Percentiles rank a stretch among this genome's conserved stretches.
phyloP scores from a whole-genome alignment of 148 eudicot species.

The Heliamphora exappendiculata region DNA sequence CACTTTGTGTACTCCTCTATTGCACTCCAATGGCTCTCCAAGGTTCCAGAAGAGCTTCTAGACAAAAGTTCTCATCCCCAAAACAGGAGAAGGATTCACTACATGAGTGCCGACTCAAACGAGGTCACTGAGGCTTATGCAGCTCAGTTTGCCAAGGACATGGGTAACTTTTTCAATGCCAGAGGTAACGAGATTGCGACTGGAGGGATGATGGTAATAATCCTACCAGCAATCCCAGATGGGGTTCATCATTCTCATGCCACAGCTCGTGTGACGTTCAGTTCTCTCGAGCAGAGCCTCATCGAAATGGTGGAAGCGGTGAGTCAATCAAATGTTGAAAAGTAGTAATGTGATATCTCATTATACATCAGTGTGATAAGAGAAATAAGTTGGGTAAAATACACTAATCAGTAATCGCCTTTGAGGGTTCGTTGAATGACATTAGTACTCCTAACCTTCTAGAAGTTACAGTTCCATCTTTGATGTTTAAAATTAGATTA shows the following conservation, averaged over 20 bases:
- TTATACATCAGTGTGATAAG: too few species aligned
- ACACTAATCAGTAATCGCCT: too few species aligned
- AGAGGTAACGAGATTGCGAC: slow-evolving; percentile 5
- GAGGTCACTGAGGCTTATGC: slow-evolving; percentile 7
- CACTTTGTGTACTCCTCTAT: slow-evolving; percentile 9
- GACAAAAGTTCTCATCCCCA: neutral
- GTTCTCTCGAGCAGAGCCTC: neutral
- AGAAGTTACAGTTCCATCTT: too few species aligned
- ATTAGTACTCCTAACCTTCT: too few species aligned
- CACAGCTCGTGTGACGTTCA: neutral
- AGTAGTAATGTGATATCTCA: too few species aligned
- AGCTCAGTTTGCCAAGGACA: slow-evolving; percentile 5
- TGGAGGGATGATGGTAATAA: slow-evolving; percentile 9
- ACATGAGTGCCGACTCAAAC: neutral
- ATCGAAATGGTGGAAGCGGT: slow-evolving; percentile 9
- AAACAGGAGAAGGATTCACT: slow-evolving; percentile 9
- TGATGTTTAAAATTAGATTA: too few species aligned
- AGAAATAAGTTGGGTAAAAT: too few species aligned
- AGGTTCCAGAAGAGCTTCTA: slow-evolving; percentile 6
- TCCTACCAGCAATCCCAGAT: neutral
- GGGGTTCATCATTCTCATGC: neutral
- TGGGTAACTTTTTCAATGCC: neutral
- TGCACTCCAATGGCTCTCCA: slow-evolving; percentile 13
- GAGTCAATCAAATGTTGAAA: slow-evolving; percentile 4
- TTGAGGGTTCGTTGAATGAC: too few species aligned